Conservation (phyloP, 805 yeast species). For the Pichia pseudocactophila region DNA sequence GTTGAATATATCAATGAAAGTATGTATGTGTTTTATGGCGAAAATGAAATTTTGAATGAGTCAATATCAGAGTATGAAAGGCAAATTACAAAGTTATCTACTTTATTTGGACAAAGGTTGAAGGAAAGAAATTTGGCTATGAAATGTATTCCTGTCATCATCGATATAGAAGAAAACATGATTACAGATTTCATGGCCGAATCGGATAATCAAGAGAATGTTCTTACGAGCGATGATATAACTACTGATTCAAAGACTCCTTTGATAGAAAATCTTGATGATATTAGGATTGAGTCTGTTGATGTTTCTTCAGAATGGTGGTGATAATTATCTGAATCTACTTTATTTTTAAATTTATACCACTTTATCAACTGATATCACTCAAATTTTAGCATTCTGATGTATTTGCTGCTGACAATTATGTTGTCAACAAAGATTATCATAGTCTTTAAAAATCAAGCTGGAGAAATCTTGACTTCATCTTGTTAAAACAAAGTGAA, state of each 20-base stretch:
- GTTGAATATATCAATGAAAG: constrained; percentile 19
- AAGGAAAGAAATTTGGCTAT: constrained; percentile 38
- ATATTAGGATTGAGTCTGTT: constrained; percentile 6
- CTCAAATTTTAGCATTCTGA: too few species aligned
- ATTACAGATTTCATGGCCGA: constrained; percentile 20
- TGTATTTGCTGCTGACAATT: too few species aligned
- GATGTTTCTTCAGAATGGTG: constrained; percentile 7
- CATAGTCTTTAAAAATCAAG: too few species aligned
- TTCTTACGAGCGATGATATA: too few species aligned
- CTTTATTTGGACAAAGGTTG: constrained; percentile 27
- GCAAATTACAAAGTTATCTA: constrained; percentile 34
- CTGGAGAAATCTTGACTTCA: too few species aligned
- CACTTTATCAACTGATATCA: too few species aligned
- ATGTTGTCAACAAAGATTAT: too few species aligned
- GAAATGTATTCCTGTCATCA: constrained; percentile 37
- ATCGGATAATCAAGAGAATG: too few species aligned
- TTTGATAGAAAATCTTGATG: not conserved
- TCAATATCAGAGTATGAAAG: constrained; percentile 31
- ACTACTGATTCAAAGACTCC: too few species aligned
- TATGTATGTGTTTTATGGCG: constrained; percentile 14
- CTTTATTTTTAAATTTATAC: too few species aligned
- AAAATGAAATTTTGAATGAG: constrained; percentile 4
- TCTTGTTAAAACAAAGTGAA: not conserved
- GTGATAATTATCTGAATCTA: constrained; percentile 5
- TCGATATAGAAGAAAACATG: constrained; percentile 31